Evolutionary conservation across 805 yeast genomes (phyloP), one percentile per base, ranked within the genome.

Genomic region (Hanseniaspora vineae): DNA sequence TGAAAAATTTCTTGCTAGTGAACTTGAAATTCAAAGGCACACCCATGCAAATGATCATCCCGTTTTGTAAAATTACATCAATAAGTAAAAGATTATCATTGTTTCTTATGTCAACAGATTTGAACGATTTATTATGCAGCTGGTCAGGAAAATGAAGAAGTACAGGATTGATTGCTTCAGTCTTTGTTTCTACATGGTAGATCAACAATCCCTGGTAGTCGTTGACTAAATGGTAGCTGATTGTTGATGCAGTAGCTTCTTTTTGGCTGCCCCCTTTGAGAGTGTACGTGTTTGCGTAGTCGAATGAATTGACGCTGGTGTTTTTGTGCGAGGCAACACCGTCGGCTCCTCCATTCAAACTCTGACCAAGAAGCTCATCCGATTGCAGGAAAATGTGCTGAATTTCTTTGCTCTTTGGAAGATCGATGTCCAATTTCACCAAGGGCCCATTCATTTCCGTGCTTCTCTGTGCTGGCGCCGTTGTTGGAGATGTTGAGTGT

Each of bases 1-100:
- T 70, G 47, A 85, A 77, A 92, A 94, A 86, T 42, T 72, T 65
- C 10, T 23, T 14, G 9, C 19, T 48, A 23, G 53, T 48, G n/a
- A 57, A 44, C 6, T 60, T 45, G 48, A 51, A 55, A 18, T 55
- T 53, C 13, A 57, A 46, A n/a, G 63, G 64, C 31, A 62, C 43
- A 8, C 43, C 44, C 39, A 61, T 44, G 2, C 53, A 47, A 23
- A 61, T 35, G 42, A 50, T 54, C 19, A 54, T 23, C 20, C 66
- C 65, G 44, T 58, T 53, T n/a, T 54, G 43, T 13, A 62, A 44
- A 13, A 62, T 61, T 20, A 58, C 31, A 47, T 58, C 58, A 31
- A 61, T 49, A 8, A 50, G 35, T 37, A 62, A 37, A 1, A 35
- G 17, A 6, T 40, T 33, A 15, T 44, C 45, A 9, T 40, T 46